These are phyloP conservation scores for Xylariaceae sp. DNA, from an alignment of 2,329 filamentous ascomycete species.

Conservation along the genomic window DNA sequence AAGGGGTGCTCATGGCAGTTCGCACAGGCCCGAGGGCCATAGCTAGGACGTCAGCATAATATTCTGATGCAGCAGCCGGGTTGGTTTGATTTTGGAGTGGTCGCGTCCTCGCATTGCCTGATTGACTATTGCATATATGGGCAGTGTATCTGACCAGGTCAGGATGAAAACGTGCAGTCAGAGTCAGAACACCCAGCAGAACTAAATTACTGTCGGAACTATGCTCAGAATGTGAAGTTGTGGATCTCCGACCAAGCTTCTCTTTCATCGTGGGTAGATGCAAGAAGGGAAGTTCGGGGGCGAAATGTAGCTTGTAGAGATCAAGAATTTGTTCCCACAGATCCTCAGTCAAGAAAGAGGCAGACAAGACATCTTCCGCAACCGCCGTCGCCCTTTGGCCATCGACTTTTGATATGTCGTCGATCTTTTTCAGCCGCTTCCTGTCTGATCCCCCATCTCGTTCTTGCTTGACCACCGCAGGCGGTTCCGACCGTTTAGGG, in stretches of 20 bases:
- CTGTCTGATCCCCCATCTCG: constrained; percentile 55
- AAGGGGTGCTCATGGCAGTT: constrained; percentile 57
- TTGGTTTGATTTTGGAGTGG: constrained; percentile 50
- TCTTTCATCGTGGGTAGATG: constrained; percentile 69
- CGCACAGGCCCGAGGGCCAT: constrained; percentile 57
- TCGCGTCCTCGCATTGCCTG: constrained; percentile 45
- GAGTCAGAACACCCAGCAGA: constrained; percentile 69
- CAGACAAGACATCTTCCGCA: constrained; percentile 66
- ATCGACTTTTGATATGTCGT: constrained; percentile 51
- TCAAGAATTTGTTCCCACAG: constrained; percentile 74
- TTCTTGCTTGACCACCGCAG: constrained; percentile 48
- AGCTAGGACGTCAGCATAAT: constrained; percentile 66
- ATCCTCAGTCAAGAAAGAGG: constrained; percentile 65
- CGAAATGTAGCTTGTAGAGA: constrained; percentile 74
- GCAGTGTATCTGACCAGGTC: constrained; percentile 63
- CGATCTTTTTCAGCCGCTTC: constrained; percentile 55
- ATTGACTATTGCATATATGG: constrained; percentile 46
- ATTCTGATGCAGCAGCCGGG: constrained; percentile 65
- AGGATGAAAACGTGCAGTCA: constrained; percentile 73
- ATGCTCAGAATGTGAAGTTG: constrained; percentile 45
- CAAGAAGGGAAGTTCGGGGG: constrained; percentile 74
- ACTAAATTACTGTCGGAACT: constrained; percentile 62
- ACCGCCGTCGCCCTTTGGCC: constrained; percentile 46
- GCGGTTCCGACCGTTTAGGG: constrained; percentile 52
- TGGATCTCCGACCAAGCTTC: constrained; percentile 53